Conservation (phyloP, 2,329 filamentous ascomycete genomes). For the Clonostachys chloroleuca region DNA sequence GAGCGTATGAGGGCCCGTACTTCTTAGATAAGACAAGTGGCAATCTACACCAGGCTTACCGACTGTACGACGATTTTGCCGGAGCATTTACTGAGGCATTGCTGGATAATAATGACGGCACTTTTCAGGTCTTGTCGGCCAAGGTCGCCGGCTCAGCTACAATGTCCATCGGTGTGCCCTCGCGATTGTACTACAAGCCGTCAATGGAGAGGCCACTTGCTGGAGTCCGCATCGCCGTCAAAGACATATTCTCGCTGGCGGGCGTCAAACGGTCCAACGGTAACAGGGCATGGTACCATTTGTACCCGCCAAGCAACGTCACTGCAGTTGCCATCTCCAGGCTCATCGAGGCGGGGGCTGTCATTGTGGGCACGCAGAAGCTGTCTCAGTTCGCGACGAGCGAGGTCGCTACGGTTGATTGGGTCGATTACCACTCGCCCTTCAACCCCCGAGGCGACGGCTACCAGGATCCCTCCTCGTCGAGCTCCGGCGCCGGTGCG, state of each 20-base stretch:
- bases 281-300: constrained; percentile 52
- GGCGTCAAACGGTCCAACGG: constrained; percentile 51
- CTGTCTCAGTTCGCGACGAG: constrained; percentile 39
- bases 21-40: constrained; percentile 24
- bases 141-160: constrained; percentile 10
- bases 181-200: constrained; percentile 52
- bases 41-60: constrained; percentile 22
- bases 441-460: constrained; percentile 42
- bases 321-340: constrained; percentile 49
- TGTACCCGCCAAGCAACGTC: constrained; percentile 41
- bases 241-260: constrained; percentile 55
- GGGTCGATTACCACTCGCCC: constrained; percentile 32
- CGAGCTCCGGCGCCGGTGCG: constrained; percentile 32
- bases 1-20: constrained; percentile 25
- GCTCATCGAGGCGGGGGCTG: constrained; percentile 54
- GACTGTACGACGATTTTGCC: constrained; percentile 27
- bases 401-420: constrained; percentile 41
- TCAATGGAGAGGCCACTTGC: constrained; percentile 51
- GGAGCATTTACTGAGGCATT: constrained; percentile 22
- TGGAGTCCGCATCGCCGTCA: constrained; percentile 56
- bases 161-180: constrained; percentile 46
- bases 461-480: constrained; percentile 39
- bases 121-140: constrained; percentile 24
- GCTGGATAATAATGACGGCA: constrained; percentile 18
- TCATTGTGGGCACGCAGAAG: constrained; percentile 42